Percentiles rank a stretch among this genome's conserved stretches.
phyloP scores from a whole-genome alignment of 2,329 filamentous ascomycete genomes.

The Aureobasidium melanogenum region DNA sequence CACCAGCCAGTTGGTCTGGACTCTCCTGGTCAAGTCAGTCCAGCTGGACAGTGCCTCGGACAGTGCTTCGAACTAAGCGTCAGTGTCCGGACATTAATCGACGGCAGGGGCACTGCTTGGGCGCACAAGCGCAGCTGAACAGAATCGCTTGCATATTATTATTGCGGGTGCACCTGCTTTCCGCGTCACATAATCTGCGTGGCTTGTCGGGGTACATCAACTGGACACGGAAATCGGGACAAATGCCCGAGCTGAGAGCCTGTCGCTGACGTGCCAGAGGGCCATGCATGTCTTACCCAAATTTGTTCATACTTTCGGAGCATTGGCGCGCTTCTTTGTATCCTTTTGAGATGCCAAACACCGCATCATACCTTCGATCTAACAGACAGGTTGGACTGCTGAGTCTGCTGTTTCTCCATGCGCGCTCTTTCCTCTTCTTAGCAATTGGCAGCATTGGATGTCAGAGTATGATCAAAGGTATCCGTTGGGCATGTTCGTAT shows the following conservation, averaged over 20 bases:
- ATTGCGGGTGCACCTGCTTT: constrained; percentile 1
- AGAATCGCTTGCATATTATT: constrained; percentile 2
- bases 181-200: neutral
- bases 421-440: neutral
- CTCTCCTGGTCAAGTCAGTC: neutral
- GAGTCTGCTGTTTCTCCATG: neutral
- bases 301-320: neutral
- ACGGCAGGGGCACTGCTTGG: neutral
- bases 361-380: neutral
- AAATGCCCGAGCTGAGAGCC: neutral
- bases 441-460: neutral
- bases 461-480: neutral
- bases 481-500: neutral
- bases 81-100: neutral
- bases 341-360: neutral
- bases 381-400: neutral
- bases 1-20: neutral
- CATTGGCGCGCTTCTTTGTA: neutral
- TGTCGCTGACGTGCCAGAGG: neutral
- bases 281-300: neutral
- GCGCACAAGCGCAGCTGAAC: constrained; percentile 1
- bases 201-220: neutral
- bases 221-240: neutral
- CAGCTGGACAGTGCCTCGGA: neutral
- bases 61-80: neutral